Percentiles rank a stretch among this genome's conserved stretches.
These are phyloP conservation scores for sweet orange (Citrus sinensis) DNA, from an alignment of 345 rosid species.

Conservation along the genomic window DNA sequence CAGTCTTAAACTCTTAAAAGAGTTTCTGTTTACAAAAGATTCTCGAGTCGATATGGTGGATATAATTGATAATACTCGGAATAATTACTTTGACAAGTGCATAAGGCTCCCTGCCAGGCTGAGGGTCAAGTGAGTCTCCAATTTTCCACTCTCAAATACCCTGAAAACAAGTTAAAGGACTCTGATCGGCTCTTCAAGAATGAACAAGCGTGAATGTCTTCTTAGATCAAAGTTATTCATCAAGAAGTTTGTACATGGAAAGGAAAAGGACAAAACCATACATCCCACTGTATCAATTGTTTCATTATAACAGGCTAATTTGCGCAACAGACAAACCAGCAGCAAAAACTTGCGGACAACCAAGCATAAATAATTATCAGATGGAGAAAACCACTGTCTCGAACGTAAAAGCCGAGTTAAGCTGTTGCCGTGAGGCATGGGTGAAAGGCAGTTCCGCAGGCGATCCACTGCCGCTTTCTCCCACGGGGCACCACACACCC, in stretches of 20 bases:
- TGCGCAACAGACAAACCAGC: background rate
- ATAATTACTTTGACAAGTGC: too few relatives aligned
- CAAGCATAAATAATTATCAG: background rate
- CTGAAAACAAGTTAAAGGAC: background rate
- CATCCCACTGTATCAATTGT: background rate
- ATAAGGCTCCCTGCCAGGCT: background rate
- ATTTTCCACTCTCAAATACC: background rate
- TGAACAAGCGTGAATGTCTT: background rate
- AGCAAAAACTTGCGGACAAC: slow-evolving; percentile 16
- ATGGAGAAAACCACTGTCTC: background rate
- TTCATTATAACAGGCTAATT: slow-evolving; percentile 1
- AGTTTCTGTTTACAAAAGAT: too few relatives aligned
- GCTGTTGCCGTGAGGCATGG: slow-evolving; percentile 72
- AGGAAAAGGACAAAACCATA: slow-evolving; percentile 1
- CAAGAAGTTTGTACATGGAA: slow-evolving; percentile 25
- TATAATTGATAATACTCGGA: too few relatives aligned
- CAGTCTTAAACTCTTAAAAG: too few relatives aligned
- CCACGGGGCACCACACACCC: slow-evolving; percentile 71
- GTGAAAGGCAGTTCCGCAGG: slow-evolving; percentile 85
- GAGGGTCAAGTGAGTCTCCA: background rate
- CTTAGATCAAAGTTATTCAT: slow-evolving; percentile 18
- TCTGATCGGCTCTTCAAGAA: background rate
- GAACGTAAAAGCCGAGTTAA: slow-evolving; percentile 23
- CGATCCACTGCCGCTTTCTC: slow-evolving; percentile 85
- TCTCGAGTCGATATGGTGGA: too few relatives aligned